Evolutionary conservation across 2,329 filamentous ascomycete species (phyloP).

Genomic region (Diaporthe citrichinensis): DNA sequence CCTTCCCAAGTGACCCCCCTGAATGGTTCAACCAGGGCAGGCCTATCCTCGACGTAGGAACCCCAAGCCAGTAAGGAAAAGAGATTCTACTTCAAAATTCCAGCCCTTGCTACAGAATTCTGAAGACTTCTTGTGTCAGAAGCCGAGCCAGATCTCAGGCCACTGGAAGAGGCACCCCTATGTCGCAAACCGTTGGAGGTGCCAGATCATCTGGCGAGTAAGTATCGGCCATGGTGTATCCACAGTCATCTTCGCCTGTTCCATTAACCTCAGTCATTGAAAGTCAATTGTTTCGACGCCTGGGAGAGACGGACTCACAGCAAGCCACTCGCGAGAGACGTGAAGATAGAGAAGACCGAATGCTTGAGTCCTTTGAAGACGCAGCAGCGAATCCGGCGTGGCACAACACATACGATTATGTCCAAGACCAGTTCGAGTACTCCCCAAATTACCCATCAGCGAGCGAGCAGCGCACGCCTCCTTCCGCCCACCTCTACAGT

Average conservation of each 20-base stretch:
- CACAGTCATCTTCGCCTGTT: too few species aligned
- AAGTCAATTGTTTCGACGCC: neutral
- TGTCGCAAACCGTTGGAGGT: neutral
- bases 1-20: neutral
- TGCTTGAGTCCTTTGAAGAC: neutral
- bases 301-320: too few species aligned
- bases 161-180: neutral
- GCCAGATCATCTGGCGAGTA: neutral
- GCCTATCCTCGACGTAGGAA: neutral
- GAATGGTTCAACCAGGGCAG: neutral
- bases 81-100: too few species aligned
- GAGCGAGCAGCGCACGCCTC: neutral
- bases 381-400: neutral
- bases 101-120: neutral
- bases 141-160: neutral
- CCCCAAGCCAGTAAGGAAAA: neutral
- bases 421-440: neutral
- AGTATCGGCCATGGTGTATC: neutral
- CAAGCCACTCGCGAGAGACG: neutral
- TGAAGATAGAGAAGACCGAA: neutral
- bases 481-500: neutral
- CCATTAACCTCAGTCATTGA: neutral
- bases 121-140: neutral
- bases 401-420: neutral
- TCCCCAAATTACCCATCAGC: neutral